phyloP scores from a whole-genome alignment of 2,329 filamentous ascomycete genomes.

The Penicillium sp. region DNA sequence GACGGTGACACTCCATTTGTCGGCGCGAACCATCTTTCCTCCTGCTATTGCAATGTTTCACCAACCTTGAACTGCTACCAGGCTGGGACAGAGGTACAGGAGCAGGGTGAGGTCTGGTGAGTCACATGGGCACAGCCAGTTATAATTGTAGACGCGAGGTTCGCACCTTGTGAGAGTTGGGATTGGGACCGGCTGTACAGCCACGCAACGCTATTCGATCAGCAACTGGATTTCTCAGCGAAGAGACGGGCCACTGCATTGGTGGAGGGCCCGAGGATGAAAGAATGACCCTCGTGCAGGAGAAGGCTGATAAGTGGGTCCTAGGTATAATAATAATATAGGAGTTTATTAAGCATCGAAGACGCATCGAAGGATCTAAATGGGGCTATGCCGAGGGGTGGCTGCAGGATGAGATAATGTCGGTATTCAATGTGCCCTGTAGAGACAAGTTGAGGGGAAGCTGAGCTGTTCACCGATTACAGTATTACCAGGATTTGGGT shows the following conservation, averaged over 20 bases:
- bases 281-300: conserved; percentile 15
- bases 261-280: conserved; percentile 16
- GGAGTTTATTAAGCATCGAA: conserved; percentile 26
- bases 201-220: conserved; percentile 9
- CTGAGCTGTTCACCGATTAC: neutral
- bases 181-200: conserved; percentile 14
- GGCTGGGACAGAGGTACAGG: neutral
- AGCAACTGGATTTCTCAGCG: neutral
- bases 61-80: conserved; percentile 2
- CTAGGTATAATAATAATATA: neutral
- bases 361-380: conserved; percentile 31
- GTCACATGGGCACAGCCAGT: conserved; percentile 1
- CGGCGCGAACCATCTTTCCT: conserved; percentile 11
- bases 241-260: conserved; percentile 16
- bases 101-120: neutral
- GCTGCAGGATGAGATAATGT: conserved; percentile 17
- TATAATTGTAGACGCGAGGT: neutral
- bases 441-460: conserved; percentile 8
- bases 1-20: conserved; percentile 12
- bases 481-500: neutral
- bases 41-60: conserved; percentile 12
- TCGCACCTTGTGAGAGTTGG: conserved; percentile 1
- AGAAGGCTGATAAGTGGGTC: conserved; percentile 2
- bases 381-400: conserved; percentile 19
- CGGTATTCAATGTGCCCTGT: neutral